Evolutionary conservation across 176 grass and related monocot genomes (phyloP).

Genomic region (Guadua angustifolia): DNA sequence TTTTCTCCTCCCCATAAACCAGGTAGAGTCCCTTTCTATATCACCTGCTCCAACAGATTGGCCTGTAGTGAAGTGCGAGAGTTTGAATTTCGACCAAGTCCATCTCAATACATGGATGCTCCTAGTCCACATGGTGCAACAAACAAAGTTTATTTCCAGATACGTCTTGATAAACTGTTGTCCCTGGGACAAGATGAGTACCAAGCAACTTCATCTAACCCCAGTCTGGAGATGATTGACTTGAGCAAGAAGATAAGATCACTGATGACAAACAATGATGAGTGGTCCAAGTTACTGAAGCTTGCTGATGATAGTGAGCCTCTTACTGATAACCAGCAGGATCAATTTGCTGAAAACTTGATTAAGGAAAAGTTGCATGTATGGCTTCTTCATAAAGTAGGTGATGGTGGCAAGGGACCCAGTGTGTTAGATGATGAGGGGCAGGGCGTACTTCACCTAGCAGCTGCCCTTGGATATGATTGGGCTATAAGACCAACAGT

Average conservation of each 20-base stretch:
- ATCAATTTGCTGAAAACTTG: conserved; percentile 69
- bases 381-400: conserved; percentile 84
- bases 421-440: conserved; percentile 88
- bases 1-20: conserved; percentile 60
- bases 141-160: conserved; percentile 72
- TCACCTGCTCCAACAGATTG: conserved; percentile 84
- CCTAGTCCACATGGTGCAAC: conserved; percentile 55
- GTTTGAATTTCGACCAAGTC: conserved; percentile 74
- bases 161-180: conserved; percentile 75
- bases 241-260: conserved; percentile 70
- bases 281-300: conserved; percentile 80
- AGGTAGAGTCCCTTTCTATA: conserved; percentile 82
- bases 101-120: conserved; percentile 61
- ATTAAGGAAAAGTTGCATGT: conserved; percentile 73
- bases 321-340: conserved; percentile 49
- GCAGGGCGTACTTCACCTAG: conserved; percentile 77
- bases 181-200: conserved; percentile 59
- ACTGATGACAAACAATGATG: conserved; percentile 61
- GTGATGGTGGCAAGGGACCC: conserved; percentile 65
- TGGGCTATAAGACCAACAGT: conserved; percentile 75
- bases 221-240: conserved; percentile 53
- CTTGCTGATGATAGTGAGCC: conserved; percentile 57
- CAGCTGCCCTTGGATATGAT: conserved; percentile 84
- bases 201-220: conserved; percentile 53
- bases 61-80: conserved; percentile 94